These are phyloP conservation scores for Fusarium zealandicum DNA, from an alignment of 2,329 filamentous ascomycete genomes.

Conservation along the genomic window DNA sequence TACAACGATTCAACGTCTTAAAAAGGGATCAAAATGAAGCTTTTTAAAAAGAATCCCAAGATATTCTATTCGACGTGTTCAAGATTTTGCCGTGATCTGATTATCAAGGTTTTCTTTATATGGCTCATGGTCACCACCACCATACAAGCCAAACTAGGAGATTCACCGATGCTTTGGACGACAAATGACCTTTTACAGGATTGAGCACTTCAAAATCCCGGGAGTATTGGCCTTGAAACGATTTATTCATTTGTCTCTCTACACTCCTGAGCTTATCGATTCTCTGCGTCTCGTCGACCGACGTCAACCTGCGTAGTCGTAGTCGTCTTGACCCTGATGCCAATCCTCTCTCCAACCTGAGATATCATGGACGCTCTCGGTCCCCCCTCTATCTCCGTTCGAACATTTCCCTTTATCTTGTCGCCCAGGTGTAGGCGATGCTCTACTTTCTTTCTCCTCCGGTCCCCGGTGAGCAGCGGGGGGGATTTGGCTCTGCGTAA, in stretches of 20 bases:
- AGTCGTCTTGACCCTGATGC: conserved; percentile 37
- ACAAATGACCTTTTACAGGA: too few relatives aligned
- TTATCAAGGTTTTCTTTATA: too few relatives aligned
- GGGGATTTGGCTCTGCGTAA: not conserved
- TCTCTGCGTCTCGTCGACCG: conserved; percentile 18
- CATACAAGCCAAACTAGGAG: too few relatives aligned
- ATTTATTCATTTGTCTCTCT: conserved; percentile 13
- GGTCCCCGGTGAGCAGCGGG: conserved; percentile 7
- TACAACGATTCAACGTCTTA: too few relatives aligned
- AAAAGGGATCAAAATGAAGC: too few relatives aligned
- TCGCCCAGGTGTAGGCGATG: conserved; percentile 42
- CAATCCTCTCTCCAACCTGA: conserved; percentile 28
- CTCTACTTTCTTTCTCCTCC: conserved; percentile 38
- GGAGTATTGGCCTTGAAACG: too few relatives aligned
- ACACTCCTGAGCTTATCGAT: conserved; percentile 10
- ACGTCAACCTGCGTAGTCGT: conserved; percentile 28
- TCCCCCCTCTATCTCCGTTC: conserved; percentile 42
- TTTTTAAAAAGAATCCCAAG: too few relatives aligned
- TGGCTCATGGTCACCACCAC: too few relatives aligned
- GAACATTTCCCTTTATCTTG: conserved; percentile 42
- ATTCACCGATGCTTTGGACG: too few relatives aligned
- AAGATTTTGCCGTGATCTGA: too few relatives aligned
- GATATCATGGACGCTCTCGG: conserved; percentile 39
- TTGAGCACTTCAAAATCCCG: too few relatives aligned
- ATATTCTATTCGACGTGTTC: too few relatives aligned